Evolutionary conservation across 495 filamentous ascomycete species (phyloP), one percentile per base, ranked within the genome.

Genomic region (Aspergillus carlsbadensis): DNA sequence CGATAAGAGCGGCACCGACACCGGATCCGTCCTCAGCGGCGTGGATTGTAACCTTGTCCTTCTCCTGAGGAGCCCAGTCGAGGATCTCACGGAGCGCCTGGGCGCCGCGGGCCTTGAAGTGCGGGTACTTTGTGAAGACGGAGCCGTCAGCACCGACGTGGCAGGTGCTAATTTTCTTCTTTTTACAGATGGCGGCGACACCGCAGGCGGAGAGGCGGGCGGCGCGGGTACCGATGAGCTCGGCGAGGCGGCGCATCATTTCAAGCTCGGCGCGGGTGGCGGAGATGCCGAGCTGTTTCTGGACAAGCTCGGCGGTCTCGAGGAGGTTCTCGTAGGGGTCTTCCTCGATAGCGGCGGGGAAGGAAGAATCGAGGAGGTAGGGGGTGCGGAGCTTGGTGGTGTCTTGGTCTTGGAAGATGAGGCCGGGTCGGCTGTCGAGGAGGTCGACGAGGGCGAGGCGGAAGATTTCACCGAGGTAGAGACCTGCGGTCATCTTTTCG

Each of bases 61-160:
- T 82, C 69, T 88, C 87, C 10, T 75, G 83, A 46, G 82, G 82
- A 3, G 84, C 79, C 94, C 93, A 97, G 72, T 94, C 91, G 11
- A 98, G 81, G 63, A 97, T 96, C 78, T 98, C 92, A 17, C 91
- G 85, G 18, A 98, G 84, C 18, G 93, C 93, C 62, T 85, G 79
- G 5, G 93, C 93, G 52, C 92, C 91, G 46, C 93, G 88, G 14
- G 83, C 82, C 81, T 96, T 93, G 81, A 98, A 98, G 72, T 96
- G 90, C 2, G 93, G 93, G 75, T 97, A 97, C 71, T 96, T 96
- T 80, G 96, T 96, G 80, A 97, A 98, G 40, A 98, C 92, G 10
- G 89, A 93, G 21, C 93, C 93, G 63, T 98, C 93, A 36, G 93
- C 93, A 63, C 93, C 93, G 17, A 97, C 93, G 70, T 97, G 92